Evolutionary conservation across 2,329 filamentous ascomycete genomes (phyloP), one percentile per base, ranked within the genome.

Genomic region (Colletotrichum cereale): DNA sequence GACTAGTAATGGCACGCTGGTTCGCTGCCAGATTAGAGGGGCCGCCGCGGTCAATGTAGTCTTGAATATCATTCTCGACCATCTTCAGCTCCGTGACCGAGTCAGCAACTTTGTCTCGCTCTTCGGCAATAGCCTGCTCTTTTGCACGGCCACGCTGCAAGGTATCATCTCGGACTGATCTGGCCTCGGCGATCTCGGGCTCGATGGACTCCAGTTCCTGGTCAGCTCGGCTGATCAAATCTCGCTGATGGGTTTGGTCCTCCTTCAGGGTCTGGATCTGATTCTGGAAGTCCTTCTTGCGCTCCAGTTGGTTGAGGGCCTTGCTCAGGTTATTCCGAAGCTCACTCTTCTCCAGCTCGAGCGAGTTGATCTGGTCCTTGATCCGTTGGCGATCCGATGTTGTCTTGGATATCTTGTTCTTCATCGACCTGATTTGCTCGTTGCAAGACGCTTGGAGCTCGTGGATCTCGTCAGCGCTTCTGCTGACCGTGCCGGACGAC

Each of bases 381-480:
- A 90, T 87, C 48, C 92, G 90, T 75, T 97, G 93, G 75, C 89
- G 91, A 42, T 96, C 93, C 16, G 82, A 84, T 0, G 87, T 89
- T 40, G 97, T 82, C 76, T 92, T 93, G 8, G 87, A 82, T 16
- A 96, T 86, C 53, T 85, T 87, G 52, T 85, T 85, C 78, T 93
- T 94, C 36, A 90, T 82, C 29, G 83, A 82, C 66, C 91, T 89
- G 74, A 90, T 87, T 77, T 93, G 90, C 72, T 95, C 93, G 26
- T 88, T 88, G 67, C 91, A 86, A 24, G 84, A 82, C 58, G 90
- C 89, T 73, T 95, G 89, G 58, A 95, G 89, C 64, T 93, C 91
- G 76, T 96, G 93, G 64, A 98, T 95, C 75, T 96, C 93, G 65
- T 97, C 93, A 8, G 94, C 87, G 38, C 93, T 93, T 73, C 93